phyloP scores from a whole-genome alignment of 768 basidiomycete species.

The Amanita pseudoporphyria region DNA sequence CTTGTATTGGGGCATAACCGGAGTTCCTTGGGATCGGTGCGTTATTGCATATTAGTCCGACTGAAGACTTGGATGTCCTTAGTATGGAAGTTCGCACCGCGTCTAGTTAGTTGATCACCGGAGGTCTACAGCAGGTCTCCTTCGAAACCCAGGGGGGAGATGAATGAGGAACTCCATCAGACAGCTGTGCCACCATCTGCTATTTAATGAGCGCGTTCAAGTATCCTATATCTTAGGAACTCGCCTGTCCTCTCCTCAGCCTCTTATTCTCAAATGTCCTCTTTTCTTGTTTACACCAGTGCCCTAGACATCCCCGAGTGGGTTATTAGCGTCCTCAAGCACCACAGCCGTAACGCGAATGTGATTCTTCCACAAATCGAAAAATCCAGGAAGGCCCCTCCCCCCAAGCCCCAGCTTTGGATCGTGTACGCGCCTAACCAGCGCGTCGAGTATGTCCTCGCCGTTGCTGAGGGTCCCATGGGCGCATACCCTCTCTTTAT shows the following conservation, averaged over 20 bases:
- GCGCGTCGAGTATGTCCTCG: conserved; percentile 43
- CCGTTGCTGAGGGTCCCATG: conserved; percentile 45
- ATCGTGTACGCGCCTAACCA: conserved; percentile 17
- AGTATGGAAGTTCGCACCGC: background rate
- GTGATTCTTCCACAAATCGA: conserved; percentile 28
- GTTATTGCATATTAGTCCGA: background rate
- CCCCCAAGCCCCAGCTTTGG: conserved; percentile 23
- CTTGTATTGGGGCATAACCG: too few species aligned
- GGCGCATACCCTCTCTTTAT: conserved; percentile 64
- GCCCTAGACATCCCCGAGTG: conserved; percentile 26
- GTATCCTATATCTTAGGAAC: background rate
- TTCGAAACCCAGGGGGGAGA: background rate
- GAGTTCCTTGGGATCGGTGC: background rate
- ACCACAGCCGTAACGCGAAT: conserved; percentile 30
- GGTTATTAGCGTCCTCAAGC: conserved; percentile 27
- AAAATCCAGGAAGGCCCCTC: conserved; percentile 17
- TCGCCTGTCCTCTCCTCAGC: background rate
- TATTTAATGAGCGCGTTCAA: background rate
- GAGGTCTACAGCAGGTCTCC: background rate
- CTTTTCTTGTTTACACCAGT: conserved; percentile 14
- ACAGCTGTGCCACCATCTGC: background rate
- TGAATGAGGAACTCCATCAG: background rate
- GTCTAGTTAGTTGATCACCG: background rate
- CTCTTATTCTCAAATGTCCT: background rate
- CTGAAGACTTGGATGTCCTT: background rate